phyloP scores from a whole-genome alignment of 1,284 basidiomycete species.

The Jaminaea rosea region DNA sequence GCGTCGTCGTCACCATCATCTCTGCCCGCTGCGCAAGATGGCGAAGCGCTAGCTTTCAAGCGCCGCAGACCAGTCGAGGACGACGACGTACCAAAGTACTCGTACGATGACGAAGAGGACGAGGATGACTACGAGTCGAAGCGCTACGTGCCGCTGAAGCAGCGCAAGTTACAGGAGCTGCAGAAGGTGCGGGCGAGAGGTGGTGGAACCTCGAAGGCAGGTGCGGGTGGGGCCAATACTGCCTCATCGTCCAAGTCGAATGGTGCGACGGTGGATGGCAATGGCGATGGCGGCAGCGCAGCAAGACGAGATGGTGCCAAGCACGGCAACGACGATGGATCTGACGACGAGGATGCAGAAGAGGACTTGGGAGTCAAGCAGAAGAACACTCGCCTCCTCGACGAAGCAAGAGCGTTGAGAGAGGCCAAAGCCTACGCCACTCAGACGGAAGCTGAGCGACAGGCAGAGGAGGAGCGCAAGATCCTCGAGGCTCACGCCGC shows the following conservation, averaged over 20 bases:
- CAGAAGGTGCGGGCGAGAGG: slow-evolving; percentile 49
- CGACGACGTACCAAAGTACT: slow-evolving; percentile 21
- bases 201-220: not conserved
- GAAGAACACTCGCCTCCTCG: slow-evolving; percentile 53
- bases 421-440: slow-evolving; percentile 68
- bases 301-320: too few species aligned
- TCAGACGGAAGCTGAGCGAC: slow-evolving; percentile 66
- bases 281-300: slow-evolving; percentile 53
- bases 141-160: slow-evolving; percentile 78
- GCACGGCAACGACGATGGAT: slow-evolving; percentile 28
- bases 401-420: slow-evolving; percentile 53
- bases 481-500: slow-evolving; percentile 85
- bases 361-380: slow-evolving; percentile 56
- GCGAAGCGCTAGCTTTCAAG: not conserved
- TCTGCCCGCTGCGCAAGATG: not conserved
- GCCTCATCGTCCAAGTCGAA: not conserved
- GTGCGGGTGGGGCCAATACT: not conserved
- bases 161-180: slow-evolving; percentile 71
- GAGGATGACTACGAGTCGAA: slow-evolving; percentile 55
- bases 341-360: slow-evolving; percentile 56
- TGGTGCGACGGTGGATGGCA: not conserved
- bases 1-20: too few species aligned
- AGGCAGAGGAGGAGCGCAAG: slow-evolving; percentile 77
- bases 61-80: slow-evolving; percentile 2
- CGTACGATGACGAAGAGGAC: slow-evolving; percentile 51